These are phyloP conservation scores for Wickerhamomyces hampshirensis DNA, from an alignment of 805 yeast genomes.

Conservation along the genomic window DNA sequence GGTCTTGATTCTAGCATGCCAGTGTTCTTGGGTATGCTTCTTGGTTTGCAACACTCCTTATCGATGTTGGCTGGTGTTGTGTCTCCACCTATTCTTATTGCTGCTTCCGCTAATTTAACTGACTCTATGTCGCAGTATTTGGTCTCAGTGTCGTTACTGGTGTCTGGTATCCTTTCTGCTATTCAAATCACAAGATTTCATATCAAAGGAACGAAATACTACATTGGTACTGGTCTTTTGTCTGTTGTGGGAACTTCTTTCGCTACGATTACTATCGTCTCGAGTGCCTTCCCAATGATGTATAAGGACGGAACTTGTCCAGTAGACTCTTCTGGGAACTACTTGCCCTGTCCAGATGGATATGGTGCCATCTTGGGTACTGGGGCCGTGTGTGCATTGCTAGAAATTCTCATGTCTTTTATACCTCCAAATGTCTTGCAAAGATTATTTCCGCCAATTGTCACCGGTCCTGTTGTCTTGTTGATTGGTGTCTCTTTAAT, in stretches of 20 bases:
- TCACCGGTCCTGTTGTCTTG: conserved; percentile 90
- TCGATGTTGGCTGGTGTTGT: conserved; percentile 92
- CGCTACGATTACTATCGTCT: conserved; percentile 79
- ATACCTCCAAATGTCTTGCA: conserved; percentile 70
- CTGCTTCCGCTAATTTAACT: conserved; percentile 56
- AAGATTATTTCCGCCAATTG: conserved; percentile 79
- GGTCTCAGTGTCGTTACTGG: conserved; percentile 69
- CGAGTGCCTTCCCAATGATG: conserved; percentile 76
- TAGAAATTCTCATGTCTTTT: conserved; percentile 72
- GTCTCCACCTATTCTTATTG: conserved; percentile 75
- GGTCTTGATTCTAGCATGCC: conserved; percentile 81
- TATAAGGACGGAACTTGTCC: conserved; percentile 69
- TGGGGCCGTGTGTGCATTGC: conserved; percentile 68
- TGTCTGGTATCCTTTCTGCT: conserved; percentile 62
- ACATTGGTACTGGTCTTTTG: conserved; percentile 80
- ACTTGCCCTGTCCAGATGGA: conserved; percentile 81
- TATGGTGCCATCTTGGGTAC: conserved; percentile 86
- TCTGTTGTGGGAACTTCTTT: conserved; percentile 91
- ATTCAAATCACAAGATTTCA: conserved; percentile 81
- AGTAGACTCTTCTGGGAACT: conserved; percentile 54
- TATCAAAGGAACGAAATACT: conserved; percentile 67
- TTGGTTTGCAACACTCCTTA: conserved; percentile 84
- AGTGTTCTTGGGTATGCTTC: conserved; percentile 62
- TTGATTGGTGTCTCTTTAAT: conserved; percentile 73
- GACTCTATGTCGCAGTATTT: conserved; percentile 49